Base-by-base conservation (phyloP, 768 basidiomycete genomes). In the Gyrodon lividus region DNA sequence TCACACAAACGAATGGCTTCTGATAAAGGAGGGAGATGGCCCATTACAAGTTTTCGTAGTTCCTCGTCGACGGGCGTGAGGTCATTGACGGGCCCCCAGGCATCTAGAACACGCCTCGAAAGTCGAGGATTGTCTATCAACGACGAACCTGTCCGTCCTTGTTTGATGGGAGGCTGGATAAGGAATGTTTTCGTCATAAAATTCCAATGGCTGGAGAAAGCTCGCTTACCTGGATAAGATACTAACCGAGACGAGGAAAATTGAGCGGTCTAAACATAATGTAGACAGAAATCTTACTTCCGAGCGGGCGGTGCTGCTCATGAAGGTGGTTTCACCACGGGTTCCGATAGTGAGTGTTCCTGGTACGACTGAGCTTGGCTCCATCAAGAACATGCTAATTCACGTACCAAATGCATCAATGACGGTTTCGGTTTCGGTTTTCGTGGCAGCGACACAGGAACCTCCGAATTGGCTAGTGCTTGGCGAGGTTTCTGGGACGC, bases 281-380 rank as follows among this genome's bases (percentile, higher is more conserved):
- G 22, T 24, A 16, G 43, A n/a, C 17, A 17, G 9, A 19, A 54
- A 10, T 59, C 77, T 45, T 56, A 86, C 86, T 75, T 89, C 86
- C 20, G 83, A 75, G 33, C 84, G 79, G 6, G 87, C 82, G 0
- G 84, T 88, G 51, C 77, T 75, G 16, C 87, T 85, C 51, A 83
- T 72, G 62, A 83, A 86, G 31, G 68, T 75, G 0, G 77, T 74
- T 55, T 80, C 80, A 0, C 82, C 82, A 42, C 77, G 65, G 20
- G 74, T 63, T n/a, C 77, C 80, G 22, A 86, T 72, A 3, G 76
- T 77, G 45, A 87, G 68, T 8, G 84, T 85, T 16, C 83, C 83
- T 82, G 45, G 10, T 12, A 41, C 42, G 46, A 44, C 45, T 31
- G n/a, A 51, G 37, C 33, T 39, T 5, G 20, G 43, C 35, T 34